Evolutionary conservation across 2,329 filamentous ascomycete genomes (phyloP), one percentile per base, ranked within the genome.

Genomic region (Sporothrix sp.): DNA sequence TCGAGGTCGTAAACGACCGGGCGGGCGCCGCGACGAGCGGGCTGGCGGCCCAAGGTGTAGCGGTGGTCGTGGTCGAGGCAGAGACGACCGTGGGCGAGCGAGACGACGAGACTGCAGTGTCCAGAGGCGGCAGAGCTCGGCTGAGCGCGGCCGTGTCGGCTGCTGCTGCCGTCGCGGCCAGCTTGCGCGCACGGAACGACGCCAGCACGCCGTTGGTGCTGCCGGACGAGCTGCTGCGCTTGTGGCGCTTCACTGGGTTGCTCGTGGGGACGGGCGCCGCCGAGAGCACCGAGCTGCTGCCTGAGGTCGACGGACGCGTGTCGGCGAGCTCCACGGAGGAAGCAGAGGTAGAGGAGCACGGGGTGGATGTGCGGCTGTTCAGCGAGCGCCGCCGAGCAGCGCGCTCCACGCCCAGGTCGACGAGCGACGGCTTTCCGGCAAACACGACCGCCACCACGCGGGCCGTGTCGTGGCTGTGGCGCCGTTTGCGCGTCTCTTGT

Each of bases 391-490:
- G 53, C 21, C 55, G 52, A 18, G 45, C 30, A 9, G 55, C 52
- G 50, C 52, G 53, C 45, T 53, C 36, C 8, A 25, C 20, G 11
- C 62, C 61, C 11, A 81, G 65, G 56, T 80, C 67, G 52, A 80
- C 69, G 11, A 82, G 70, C 40, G 71, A 75, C 4, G 79, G 79
- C 65, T 78, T 81, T 52, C 78, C 78, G 3, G 74, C 69, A 54
- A 74, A 79, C 51, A 80, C 68, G 35, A 83, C 76, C 0, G 77
- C 78, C 11, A 83, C 76, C 2, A 74, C 68, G 48, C 76, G 71
- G 7, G 79, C 79, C 5, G 73, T 81, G 56, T 74, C 74, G 56
- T 73, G 71, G 59, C 70, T 74, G 49, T 58, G 62, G 37, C 69
- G 64, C 52, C 67, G 60, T 21, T 16, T 11, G 21, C 25, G 32